Conservation (phyloP, 768 basidiomycete species). For the Lactifluus echinatus region DNA sequence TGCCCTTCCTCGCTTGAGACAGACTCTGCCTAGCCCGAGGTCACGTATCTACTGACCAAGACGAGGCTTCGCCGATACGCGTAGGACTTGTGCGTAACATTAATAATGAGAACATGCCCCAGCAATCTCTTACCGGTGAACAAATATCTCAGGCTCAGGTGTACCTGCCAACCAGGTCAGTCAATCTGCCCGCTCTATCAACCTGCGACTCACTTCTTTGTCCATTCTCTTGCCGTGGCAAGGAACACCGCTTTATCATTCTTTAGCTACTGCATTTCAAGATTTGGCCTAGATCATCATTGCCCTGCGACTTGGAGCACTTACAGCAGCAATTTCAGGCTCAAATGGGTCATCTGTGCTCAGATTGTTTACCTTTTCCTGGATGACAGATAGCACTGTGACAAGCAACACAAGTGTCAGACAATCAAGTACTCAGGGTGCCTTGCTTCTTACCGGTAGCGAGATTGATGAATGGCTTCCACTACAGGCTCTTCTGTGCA, state of each 20-base stretch:
- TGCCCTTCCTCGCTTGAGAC: no score
- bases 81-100: no score
- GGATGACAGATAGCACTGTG: slow-evolving; percentile 63
- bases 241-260: slow-evolving; percentile 68
- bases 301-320: slow-evolving; percentile 22
- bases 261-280: slow-evolving; percentile 51
- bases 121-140: no score
- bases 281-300: background rate
- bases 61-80: no score
- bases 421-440: background rate
- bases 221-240: slow-evolving; percentile 72
- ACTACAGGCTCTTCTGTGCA: slow-evolving; percentile 36
- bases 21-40: no score
- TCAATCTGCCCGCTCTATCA: background rate
- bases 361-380: slow-evolving; percentile 83
- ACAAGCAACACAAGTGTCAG: background rate
- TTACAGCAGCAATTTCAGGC: slow-evolving; percentile 75
- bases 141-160: slow-evolving; percentile 2
- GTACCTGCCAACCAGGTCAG: slow-evolving; percentile 11
- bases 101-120: no score
- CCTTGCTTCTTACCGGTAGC: slow-evolving; percentile 44
- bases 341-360: slow-evolving; percentile 85
- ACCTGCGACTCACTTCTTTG: slow-evolving; percentile 55
- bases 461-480: slow-evolving; percentile 76
- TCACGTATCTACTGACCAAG: no score